Evolutionary conservation across 805 yeast genomes (phyloP).

Genomic region (Sugiyamaella lignohabitans): DNA sequence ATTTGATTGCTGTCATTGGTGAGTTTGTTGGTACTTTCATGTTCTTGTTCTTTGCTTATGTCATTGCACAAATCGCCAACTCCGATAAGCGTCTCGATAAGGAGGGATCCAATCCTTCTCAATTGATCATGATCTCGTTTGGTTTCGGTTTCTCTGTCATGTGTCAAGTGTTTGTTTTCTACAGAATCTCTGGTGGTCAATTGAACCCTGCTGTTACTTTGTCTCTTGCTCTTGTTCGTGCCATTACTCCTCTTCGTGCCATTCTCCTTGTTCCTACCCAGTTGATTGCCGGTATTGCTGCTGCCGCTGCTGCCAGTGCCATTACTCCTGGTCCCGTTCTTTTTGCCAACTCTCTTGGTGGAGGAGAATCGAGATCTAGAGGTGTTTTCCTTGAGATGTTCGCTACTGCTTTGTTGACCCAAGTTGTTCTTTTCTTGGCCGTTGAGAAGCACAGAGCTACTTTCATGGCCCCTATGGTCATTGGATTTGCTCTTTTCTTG

Average conservation of each 20-base stretch:
- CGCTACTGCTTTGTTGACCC: conserved; percentile 65
- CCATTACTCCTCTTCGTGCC: conserved; percentile 68
- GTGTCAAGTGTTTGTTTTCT: conserved; percentile 62
- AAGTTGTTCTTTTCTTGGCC: conserved; percentile 74
- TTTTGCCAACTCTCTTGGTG: conserved; percentile 66
- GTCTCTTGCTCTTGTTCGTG: conserved; percentile 63
- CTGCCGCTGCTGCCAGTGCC: conserved; percentile 82
- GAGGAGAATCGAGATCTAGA: conserved; percentile 63
- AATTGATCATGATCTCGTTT: conserved; percentile 69
- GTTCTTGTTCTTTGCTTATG: conserved; percentile 74
- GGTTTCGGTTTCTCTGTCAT: conserved; percentile 85
- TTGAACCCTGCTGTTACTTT: conserved; percentile 85
- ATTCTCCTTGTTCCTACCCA: conserved; percentile 59
- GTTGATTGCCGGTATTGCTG: conserved; percentile 81
- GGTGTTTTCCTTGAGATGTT: conserved; percentile 80
- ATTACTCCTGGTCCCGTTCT: conserved; percentile 76
- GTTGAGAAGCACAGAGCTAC: conserved; percentile 76
- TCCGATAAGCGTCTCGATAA: conserved; percentile 36
- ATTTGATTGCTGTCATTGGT: conserved; percentile 61
- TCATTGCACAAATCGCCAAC: conserved; percentile 80
- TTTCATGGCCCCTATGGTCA: conserved; percentile 72
- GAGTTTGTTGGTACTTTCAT: conserved; percentile 84
- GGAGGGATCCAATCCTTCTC: conserved; percentile 53
- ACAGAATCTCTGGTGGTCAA: conserved; percentile 81
- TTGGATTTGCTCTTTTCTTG: conserved; percentile 75